Evolutionary conservation across 2,329 filamentous ascomycete genomes (phyloP), one percentile per base, ranked within the genome.

Genomic region (Neocucurbitaria cava): DNA sequence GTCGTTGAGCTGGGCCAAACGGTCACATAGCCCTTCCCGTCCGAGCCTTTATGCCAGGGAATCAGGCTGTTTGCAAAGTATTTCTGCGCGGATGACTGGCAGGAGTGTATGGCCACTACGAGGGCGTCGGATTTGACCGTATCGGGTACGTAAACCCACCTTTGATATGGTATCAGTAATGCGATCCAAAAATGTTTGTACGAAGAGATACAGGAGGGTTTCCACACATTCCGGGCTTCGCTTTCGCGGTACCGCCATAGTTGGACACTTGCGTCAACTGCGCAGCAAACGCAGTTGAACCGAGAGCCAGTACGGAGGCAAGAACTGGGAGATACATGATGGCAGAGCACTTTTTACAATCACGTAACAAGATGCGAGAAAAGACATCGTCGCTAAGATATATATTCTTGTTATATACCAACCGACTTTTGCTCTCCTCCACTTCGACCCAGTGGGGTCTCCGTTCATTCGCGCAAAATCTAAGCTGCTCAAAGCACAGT

Each of bases 111-210:
- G 13, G 65, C 68, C 21, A 71, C 65, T 2, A 72, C 68, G 4
- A 71, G 54, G 3, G 69, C 68, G 53, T 70, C 60, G 21, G 44
- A 58, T 40, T 70, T 65, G 17, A 71, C 52, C 23, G 43, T 55
- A 40, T 72, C 68, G 13, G 69, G 69, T 2, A 64, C 58, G 33
- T 72, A 72, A 1, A 70, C 64, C 64, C 63, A 72, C 69, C 69
- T 71, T 21, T 15, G 13, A 2, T 28, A 20, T 23, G 36, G 44
- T 54, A 44, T 55, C 23, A 57, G 40, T 33, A 18, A 30, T 39
- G 35, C 13, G 33, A 23, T 18, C 50, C 17, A 31, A 18, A 35
- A 2, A 17, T 18, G 15, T 38, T 48, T 15, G 9, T 39, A 11
- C 46, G 13, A 42, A 17, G 38, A 10, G 36, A n/a, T n/a, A n/a